A percentile compares a stretch with the other conserved stretches of the same genome.
These are phyloP conservation scores for Cladophialophora yegresii DNA, from an alignment of 2,329 filamentous ascomycete genomes.

Conservation along the genomic window DNA sequence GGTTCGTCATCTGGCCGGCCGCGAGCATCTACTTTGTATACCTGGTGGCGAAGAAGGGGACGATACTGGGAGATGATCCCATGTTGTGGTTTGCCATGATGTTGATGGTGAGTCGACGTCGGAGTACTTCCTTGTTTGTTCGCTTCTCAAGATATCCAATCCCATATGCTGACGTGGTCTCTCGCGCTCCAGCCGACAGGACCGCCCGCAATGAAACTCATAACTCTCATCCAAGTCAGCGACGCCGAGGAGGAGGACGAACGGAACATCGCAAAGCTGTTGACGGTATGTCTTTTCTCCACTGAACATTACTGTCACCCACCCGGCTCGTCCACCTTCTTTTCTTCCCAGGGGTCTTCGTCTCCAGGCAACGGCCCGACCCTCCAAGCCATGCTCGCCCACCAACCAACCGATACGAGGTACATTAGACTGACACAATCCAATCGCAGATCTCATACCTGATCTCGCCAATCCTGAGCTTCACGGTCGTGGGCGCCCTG, in stretches of 20 bases:
- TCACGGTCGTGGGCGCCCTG: constrained; percentile 30
- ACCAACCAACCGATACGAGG: too few species aligned
- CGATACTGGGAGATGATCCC: constrained; percentile 58
- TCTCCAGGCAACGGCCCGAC: neutral
- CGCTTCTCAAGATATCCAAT: neutral
- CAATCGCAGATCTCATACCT: constrained; percentile 28
- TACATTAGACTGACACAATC: neutral
- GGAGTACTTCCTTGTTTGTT: neutral
- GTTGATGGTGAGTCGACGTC: constrained; percentile 49
- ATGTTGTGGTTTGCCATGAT: constrained; percentile 68
- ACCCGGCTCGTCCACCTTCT: neutral
- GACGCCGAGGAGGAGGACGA: constrained; percentile 52
- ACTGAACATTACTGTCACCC: too few species aligned
- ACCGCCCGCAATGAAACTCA: constrained; percentile 58
- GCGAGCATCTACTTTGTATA: constrained; percentile 60
- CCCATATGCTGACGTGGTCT: neutral
- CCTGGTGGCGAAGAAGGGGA: constrained; percentile 55
- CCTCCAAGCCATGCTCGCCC: neutral
- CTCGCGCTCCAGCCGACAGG: constrained; percentile 48
- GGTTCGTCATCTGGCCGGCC: constrained; percentile 64
- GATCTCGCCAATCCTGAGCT: constrained; percentile 29
- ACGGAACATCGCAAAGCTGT: constrained; percentile 57
- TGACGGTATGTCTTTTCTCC: constrained; percentile 36
- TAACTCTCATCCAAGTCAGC: constrained; percentile 50
- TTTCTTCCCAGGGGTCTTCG: neutral